Percentiles rank a stretch among this genome's conserved stretches.
These are phyloP conservation scores for Microstegium vimineum DNA, from an alignment of 176 grass and related monocot species.

Conservation along the genomic window DNA sequence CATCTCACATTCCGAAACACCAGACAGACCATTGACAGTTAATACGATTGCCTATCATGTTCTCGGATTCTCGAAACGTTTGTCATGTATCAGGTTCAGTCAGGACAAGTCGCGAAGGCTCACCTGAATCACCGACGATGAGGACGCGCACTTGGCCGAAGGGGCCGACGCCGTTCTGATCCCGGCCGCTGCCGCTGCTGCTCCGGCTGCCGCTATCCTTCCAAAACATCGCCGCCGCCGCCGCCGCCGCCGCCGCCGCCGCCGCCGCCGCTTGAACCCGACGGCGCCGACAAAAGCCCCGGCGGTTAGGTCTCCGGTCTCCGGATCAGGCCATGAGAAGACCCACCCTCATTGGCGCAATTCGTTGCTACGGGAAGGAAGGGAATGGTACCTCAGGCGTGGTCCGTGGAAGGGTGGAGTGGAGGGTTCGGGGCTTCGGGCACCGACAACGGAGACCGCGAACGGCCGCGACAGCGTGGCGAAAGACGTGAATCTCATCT, in stretches of 20 bases:
- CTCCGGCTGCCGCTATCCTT: slow-evolving; percentile 57
- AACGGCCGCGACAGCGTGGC: slow-evolving; percentile 4
- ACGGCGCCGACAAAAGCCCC: not conserved
- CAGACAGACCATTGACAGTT: not conserved
- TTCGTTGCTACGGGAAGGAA: not conserved
- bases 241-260: slow-evolving; percentile 13
- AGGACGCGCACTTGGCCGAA: slow-evolving; percentile 89
- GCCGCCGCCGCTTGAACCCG: not conserved
- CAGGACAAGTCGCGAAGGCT: not conserved
- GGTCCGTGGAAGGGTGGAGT: not conserved
- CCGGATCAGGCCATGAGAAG: not conserved
- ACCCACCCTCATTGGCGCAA: not conserved
- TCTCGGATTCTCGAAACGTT: not conserved
- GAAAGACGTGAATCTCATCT: slow-evolving; percentile 16
- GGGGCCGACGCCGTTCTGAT: slow-evolving; percentile 63
- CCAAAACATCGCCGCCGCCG: slow-evolving; percentile 64
- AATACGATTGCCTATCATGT: not conserved
- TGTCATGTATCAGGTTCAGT: not conserved
- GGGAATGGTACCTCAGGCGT: not conserved
- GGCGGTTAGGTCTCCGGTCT: not conserved
- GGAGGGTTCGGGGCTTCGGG: not conserved
- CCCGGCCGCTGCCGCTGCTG: slow-evolving; percentile 41
- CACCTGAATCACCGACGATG: slow-evolving; percentile 89
- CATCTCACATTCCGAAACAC: not conserved
- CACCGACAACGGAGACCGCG: not conserved